Percentiles rank a stretch among this genome's conserved stretches.
phyloP scores from a whole-genome alignment of 176 grass and related monocot genomes.

The Microstegium vimineum region DNA sequence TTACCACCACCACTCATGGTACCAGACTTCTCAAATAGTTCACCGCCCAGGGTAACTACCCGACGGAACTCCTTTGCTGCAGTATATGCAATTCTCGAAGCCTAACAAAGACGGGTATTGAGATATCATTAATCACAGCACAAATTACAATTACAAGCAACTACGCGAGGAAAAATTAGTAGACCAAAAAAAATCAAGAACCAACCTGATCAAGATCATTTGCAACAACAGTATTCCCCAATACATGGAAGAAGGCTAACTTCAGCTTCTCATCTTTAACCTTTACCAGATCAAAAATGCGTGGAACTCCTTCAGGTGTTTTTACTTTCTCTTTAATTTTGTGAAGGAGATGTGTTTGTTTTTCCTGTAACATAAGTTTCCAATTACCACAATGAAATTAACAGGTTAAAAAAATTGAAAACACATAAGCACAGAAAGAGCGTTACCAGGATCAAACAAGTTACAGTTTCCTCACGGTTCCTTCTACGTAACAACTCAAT shows the following conservation, averaged over 20 bases:
- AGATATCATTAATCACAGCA: neutral
- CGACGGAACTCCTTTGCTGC: conserved; percentile 66
- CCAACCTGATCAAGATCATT: conserved; percentile 85
- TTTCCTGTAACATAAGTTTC: conserved; percentile 56
- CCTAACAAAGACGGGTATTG: conserved; percentile 51
- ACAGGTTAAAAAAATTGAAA: conserved; percentile 5
- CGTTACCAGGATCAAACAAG: conserved; percentile 94
- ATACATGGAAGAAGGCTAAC: conserved; percentile 70
- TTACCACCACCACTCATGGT: conserved; percentile 93
- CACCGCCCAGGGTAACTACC: conserved; percentile 86
- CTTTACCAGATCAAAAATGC: conserved; percentile 85
- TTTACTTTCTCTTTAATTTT: conserved; percentile 57
- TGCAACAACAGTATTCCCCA: conserved; percentile 86
- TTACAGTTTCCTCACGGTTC: conserved; percentile 69
- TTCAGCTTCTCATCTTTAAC: conserved; percentile 91
- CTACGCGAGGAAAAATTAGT: conserved; percentile 2
- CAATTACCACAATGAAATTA: conserved; percentile 16
- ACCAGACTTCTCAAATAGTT: conserved; percentile 86
- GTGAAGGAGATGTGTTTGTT: conserved; percentile 61
- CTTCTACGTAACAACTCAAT: conserved; percentile 84
- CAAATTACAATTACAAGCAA: neutral
- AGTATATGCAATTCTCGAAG: conserved; percentile 81
- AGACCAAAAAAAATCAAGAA: conserved; percentile 27
- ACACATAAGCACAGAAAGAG: conserved; percentile 11
- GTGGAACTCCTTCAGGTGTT: conserved; percentile 84